Conservation (phyloP, 345 rosid genomes). For the Murraya koenigii region DNA sequence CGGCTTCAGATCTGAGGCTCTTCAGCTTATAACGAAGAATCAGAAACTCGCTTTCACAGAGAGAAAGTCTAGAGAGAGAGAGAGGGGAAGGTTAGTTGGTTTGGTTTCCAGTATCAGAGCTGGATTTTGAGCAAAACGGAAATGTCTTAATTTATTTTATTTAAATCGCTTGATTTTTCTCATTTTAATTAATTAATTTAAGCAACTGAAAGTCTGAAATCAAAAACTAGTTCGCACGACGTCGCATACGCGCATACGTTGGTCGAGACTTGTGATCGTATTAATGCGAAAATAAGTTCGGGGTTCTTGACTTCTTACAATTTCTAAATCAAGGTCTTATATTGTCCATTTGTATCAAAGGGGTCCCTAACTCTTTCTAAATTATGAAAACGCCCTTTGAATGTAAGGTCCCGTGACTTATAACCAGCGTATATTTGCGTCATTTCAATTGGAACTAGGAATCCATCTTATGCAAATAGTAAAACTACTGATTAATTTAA, state of each 20-base stretch:
- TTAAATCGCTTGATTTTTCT: background rate
- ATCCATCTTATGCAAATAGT: too few relatives aligned
- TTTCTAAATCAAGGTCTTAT: background rate
- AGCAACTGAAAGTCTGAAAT: too few relatives aligned
- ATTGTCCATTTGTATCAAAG: too few relatives aligned
- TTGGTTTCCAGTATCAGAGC: background rate
- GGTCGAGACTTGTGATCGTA: too few relatives aligned
- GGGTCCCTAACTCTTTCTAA: too few relatives aligned
- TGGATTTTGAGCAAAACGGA: slow-evolving; percentile 3
- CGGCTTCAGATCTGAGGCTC: slow-evolving; percentile 13
- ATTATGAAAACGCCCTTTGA: too few relatives aligned
- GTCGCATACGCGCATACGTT: background rate
- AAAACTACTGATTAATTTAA: too few relatives aligned
- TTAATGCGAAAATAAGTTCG: too few relatives aligned
- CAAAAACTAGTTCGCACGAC: background rate
- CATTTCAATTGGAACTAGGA: too few relatives aligned
- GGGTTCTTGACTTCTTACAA: background rate
- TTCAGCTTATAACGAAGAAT: background rate
- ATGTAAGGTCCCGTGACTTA: too few relatives aligned
- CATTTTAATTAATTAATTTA: background rate
- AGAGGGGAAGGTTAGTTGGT: background rate
- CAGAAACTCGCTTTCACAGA: background rate
- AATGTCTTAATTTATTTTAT: background rate
- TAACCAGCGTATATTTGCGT: too few relatives aligned
- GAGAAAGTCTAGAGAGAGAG: background rate